Percentiles rank a stretch among this genome's conserved stretches.
Conservation (phyloP, 2,329 filamentous ascomycete genomes). For the Xylariaceae sp. region DNA sequence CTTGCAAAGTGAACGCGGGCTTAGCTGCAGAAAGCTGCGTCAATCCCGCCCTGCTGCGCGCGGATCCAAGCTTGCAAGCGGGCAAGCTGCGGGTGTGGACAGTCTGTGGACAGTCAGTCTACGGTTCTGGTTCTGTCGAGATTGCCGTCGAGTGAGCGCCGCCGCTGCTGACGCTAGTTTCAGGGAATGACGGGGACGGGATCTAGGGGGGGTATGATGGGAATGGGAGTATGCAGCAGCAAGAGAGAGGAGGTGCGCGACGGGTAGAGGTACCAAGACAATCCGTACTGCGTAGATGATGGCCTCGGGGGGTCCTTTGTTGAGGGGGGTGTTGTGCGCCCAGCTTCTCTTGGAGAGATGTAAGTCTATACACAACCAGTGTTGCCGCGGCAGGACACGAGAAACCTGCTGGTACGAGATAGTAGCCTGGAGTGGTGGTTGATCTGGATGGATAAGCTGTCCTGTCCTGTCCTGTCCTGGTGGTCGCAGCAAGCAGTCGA, state of each 20-base stretch:
- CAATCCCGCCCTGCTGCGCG: constrained; percentile 41
- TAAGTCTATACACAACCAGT: constrained; percentile 15
- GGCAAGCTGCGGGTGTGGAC: constrained; percentile 25
- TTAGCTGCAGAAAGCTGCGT: constrained; percentile 51
- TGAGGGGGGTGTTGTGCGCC: constrained; percentile 11
- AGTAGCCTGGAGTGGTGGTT: neutral
- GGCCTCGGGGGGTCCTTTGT: neutral
- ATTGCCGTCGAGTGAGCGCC: constrained; percentile 31
- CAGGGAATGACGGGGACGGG: constrained; percentile 46
- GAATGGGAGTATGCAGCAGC: constrained; percentile 23
- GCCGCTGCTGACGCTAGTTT: constrained; percentile 36
- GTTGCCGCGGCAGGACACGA: constrained; percentile 10
- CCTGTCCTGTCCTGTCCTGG: constrained; percentile 11
- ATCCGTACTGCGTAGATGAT: too few species aligned
- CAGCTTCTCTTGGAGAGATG: constrained; percentile 8
- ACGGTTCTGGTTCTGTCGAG: constrained; percentile 23
- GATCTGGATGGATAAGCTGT: constrained; percentile 10
- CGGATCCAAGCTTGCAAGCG: constrained; percentile 25
- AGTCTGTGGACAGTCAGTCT: constrained; percentile 16
- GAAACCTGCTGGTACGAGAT: constrained; percentile 9
- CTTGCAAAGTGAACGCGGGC: constrained; percentile 46
- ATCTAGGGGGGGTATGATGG: constrained; percentile 27
- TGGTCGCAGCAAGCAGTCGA: neutral
- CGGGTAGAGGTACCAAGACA: too few species aligned
- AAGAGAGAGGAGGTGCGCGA: constrained; percentile 17